These are phyloP conservation scores for Syzygium malaccense DNA, from an alignment of 441 rosid genomes.

Conservation along the genomic window DNA sequence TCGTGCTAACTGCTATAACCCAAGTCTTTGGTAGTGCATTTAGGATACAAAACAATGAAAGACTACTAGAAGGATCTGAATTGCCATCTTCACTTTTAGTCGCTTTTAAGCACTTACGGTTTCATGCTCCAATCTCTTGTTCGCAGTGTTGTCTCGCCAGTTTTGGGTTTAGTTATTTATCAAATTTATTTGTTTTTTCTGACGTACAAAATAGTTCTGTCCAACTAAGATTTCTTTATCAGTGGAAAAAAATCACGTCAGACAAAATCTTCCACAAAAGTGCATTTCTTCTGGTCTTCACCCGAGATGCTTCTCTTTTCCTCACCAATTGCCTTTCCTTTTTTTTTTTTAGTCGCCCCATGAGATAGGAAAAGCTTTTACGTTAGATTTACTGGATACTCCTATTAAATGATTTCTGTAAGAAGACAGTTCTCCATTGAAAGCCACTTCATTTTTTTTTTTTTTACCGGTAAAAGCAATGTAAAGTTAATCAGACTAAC, in stretches of 20 bases:
- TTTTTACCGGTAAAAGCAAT: not conserved
- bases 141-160: not conserved
- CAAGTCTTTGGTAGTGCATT: not conserved
- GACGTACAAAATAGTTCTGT: not conserved
- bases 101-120: not conserved
- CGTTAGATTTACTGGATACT: not conserved
- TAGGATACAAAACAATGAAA: not conserved
- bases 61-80: not conserved
- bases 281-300: not conserved
- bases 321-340: not conserved
- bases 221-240: not conserved
- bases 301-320: not conserved
- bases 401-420: not conserved
- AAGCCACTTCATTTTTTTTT: not conserved
- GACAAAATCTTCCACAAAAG: not conserved
- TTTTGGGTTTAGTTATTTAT: not conserved
- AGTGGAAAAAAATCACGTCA: not conserved
- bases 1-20: not conserved
- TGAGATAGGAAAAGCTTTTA: not conserved
- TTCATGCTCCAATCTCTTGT: not conserved
- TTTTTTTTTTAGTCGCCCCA: not conserved
- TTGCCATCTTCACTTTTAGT: not conserved
- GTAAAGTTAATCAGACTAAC: not conserved
- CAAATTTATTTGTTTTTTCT: not conserved
- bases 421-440: not conserved